A percentile compares a stretch with the other conserved stretches of the same genome.
These are phyloP conservation scores for Xylaria sp. DNA, from an alignment of 2,329 filamentous ascomycete species.

Conservation along the genomic window DNA sequence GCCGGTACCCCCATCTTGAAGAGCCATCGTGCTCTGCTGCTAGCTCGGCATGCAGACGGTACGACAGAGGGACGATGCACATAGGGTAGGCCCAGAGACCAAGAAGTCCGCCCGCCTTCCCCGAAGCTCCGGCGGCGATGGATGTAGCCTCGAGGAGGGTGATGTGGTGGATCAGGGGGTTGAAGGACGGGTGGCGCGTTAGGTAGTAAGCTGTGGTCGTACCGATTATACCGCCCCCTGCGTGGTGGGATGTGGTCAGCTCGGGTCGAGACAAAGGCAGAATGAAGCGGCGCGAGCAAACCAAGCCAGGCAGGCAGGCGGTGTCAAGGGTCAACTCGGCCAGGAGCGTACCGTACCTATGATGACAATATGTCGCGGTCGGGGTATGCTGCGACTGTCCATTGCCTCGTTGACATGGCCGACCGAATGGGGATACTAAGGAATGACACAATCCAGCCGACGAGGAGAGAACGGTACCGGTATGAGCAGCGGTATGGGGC, in stretches of 20 bases:
- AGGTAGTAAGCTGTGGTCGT: slow-evolving; percentile 90
- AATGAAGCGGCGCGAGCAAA: background rate
- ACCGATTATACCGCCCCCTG: slow-evolving; percentile 92
- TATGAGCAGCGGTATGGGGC: background rate
- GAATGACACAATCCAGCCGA: background rate
- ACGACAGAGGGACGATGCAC: slow-evolving; percentile 84
- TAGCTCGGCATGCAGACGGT: slow-evolving; percentile 80
- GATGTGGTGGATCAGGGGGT: slow-evolving; percentile 75
- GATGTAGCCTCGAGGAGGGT: slow-evolving; percentile 85
- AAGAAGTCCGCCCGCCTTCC: slow-evolving; percentile 90
- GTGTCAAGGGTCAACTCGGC: too few relatives aligned
- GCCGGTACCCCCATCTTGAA: slow-evolving; percentile 84
- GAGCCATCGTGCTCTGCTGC: slow-evolving; percentile 82
- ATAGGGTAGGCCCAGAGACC: slow-evolving; percentile 90
- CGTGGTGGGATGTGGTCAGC: slow-evolving; percentile 19
- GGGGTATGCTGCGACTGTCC: slow-evolving; percentile 39
- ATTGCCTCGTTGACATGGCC: slow-evolving; percentile 40
- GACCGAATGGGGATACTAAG: slow-evolving; percentile 10
- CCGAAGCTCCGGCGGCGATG: slow-evolving; percentile 89
- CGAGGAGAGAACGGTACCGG: too few relatives aligned
- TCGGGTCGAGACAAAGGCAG: background rate
- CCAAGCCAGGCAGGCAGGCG: background rate
- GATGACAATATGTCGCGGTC: slow-evolving; percentile 43
- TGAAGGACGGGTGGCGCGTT: slow-evolving; percentile 82
- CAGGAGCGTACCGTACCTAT: slow-evolving; percentile 39